A percentile compares a stretch with the other conserved stretches of the same genome.
These are phyloP conservation scores for Rheum nobile DNA, from an alignment of 148 eudicot species.

Conservation along the genomic window DNA sequence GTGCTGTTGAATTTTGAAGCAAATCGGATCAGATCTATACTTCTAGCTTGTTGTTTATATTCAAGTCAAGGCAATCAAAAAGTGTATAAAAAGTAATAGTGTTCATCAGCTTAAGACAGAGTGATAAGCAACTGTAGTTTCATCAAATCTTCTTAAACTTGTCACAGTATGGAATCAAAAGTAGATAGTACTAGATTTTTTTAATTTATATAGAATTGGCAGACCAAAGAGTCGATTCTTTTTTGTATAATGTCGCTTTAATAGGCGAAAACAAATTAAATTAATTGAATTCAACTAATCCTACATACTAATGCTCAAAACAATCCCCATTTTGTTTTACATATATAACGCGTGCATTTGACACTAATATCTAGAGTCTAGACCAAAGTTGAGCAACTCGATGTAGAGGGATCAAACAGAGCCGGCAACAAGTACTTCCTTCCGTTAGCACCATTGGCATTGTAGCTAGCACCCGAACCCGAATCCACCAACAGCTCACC, in stretches of 20 bases:
- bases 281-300: neutral
- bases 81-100: no score
- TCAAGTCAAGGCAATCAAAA: neutral
- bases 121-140: no score
- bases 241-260: neutral
- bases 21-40: neutral
- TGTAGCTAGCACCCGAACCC: conserved; percentile 39
- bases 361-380: neutral
- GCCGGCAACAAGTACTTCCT: conserved; percentile 17
- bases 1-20: neutral
- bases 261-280: neutral
- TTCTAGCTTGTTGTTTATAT: neutral
- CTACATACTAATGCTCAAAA: neutral
- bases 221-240: neutral
- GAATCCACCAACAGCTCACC: conserved; percentile 45
- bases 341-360: neutral
- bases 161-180: no score
- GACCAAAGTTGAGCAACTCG: conserved; percentile 14
- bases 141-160: neutral
- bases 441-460: conserved; percentile 22
- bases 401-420: conserved; percentile 12
- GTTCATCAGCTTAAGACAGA: neutral
- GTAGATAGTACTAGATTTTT: no score
- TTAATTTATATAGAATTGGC: neutral
- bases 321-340: neutral